A percentile compares a stretch with the other conserved stretches of the same genome.
phyloP scores from a whole-genome alignment of 2,329 filamentous ascomycete genomes.

The Fusarium sp. region DNA sequence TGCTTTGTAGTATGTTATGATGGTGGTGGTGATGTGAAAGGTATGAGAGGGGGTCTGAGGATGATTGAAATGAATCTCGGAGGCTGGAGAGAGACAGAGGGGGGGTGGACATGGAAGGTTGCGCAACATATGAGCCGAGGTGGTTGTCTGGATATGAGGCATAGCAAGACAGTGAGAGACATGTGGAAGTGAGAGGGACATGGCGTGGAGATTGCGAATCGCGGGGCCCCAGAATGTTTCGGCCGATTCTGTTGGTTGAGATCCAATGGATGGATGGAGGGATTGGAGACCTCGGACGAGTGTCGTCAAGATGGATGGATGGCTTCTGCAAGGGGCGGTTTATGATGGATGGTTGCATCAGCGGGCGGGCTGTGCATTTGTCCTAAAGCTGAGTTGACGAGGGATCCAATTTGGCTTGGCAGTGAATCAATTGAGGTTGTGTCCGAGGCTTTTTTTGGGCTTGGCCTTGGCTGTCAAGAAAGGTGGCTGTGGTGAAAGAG shows the following conservation, averaged over 20 bases:
- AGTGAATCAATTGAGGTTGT: neutral
- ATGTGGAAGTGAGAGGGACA: slow-evolving; percentile 21
- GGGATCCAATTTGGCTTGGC: neutral
- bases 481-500: neutral
- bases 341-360: neutral
- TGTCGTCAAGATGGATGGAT: neutral
- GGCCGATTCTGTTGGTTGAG: slow-evolving; percentile 21
- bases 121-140: slow-evolving; percentile 23
- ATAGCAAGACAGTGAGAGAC: slow-evolving; percentile 1
- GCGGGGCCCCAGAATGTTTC: slow-evolving; percentile 20
- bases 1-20: neutral
- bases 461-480: neutral
- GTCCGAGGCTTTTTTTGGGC: neutral
- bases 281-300: neutral
- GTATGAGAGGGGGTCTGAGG: neutral
- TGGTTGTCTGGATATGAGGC: neutral
- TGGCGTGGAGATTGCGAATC: slow-evolving; percentile 29
- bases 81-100: neutral
- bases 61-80: neutral
- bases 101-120: neutral
- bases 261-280: neutral
- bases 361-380: neutral
- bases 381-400: neutral
- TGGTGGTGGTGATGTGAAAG: neutral
- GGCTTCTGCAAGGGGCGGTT: slow-evolving; percentile 19